phyloP scores from a whole-genome alignment of 2,329 filamentous ascomycete genomes.

The Paecilomyces formosus region DNA sequence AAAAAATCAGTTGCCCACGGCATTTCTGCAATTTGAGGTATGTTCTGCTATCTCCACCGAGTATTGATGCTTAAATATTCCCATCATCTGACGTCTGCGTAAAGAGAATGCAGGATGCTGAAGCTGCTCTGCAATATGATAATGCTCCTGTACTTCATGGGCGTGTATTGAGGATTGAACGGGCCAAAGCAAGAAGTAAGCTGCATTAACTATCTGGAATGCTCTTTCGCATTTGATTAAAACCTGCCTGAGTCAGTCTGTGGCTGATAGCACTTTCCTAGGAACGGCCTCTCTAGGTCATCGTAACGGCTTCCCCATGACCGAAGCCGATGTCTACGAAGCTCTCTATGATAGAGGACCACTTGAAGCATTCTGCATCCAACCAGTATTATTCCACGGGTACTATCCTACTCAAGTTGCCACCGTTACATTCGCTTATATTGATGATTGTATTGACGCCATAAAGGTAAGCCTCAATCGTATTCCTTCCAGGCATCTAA shows the following conservation, averaged over 20 bases:
- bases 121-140: conserved; percentile 11
- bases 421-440: conserved; percentile 16
- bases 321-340: conserved; percentile 1
- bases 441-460: conserved; percentile 16
- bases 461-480: conserved; percentile 13
- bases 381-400: conserved; percentile 1
- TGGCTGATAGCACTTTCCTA: conserved; percentile 1
- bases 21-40: conserved; percentile 33
- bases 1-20: conserved; percentile 24
- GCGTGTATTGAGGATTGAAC: conserved; percentile 13
- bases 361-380: conserved; percentile 9
- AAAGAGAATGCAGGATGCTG: conserved; percentile 21
- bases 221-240: neutral
- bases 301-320: conserved; percentile 7
- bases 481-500: neutral
- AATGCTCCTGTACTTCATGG: conserved; percentile 8
- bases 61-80: neutral
- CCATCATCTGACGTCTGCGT: neutral
- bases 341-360: conserved; percentile 9
- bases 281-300: conserved; percentile 12
- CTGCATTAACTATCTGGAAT: neutral
- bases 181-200: conserved; percentile 13
- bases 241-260: neutral
- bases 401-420: conserved; percentile 5
- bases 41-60: neutral